Conservation (phyloP, 495 filamentous ascomycete species). For the Lophiotrema nucula region DNA sequence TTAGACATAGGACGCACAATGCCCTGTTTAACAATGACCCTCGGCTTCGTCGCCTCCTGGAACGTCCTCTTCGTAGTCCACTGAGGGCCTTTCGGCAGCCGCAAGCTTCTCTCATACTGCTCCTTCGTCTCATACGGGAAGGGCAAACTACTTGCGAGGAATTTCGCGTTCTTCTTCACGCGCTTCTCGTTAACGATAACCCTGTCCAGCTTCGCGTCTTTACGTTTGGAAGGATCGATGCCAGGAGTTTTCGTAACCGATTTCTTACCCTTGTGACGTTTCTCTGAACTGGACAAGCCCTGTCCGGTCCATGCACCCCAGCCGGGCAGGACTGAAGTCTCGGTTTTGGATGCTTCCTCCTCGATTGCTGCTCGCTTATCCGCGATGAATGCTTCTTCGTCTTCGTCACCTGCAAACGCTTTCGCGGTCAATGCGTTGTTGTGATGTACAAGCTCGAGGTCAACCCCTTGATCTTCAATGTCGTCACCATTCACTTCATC, state of each 20-base stretch:
- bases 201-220: slow-evolving; percentile 74
- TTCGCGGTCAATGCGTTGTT: slow-evolving; percentile 79
- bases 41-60: slow-evolving; percentile 85
- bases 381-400: slow-evolving; percentile 73
- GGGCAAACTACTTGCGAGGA: slow-evolving; percentile 76
- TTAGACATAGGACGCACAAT: slow-evolving; percentile 85
- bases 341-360: slow-evolving; percentile 80
- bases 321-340: slow-evolving; percentile 83
- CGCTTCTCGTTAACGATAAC: slow-evolving; percentile 94
- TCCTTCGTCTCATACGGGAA: slow-evolving; percentile 79
- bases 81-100: slow-evolving; percentile 87
- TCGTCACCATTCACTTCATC: slow-evolving; percentile 59
- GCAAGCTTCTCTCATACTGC: slow-evolving; percentile 88
- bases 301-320: slow-evolving; percentile 91
- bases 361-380: slow-evolving; percentile 73
- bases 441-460: slow-evolving; percentile 60
- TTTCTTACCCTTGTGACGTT: slow-evolving; percentile 59
- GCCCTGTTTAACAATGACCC: slow-evolving; percentile 88
- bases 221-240: slow-evolving; percentile 70
- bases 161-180: slow-evolving; percentile 89
- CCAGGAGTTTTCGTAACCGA: slow-evolving; percentile 67
- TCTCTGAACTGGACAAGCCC: slow-evolving; percentile 64
- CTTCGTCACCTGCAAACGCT: slow-evolving; percentile 88
- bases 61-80: slow-evolving; percentile 93
- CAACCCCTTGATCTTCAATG: slow-evolving; percentile 43